Base-by-base conservation (phyloP, 2,329 filamentous ascomycete species). In the Sporothrix luriei region DNA sequence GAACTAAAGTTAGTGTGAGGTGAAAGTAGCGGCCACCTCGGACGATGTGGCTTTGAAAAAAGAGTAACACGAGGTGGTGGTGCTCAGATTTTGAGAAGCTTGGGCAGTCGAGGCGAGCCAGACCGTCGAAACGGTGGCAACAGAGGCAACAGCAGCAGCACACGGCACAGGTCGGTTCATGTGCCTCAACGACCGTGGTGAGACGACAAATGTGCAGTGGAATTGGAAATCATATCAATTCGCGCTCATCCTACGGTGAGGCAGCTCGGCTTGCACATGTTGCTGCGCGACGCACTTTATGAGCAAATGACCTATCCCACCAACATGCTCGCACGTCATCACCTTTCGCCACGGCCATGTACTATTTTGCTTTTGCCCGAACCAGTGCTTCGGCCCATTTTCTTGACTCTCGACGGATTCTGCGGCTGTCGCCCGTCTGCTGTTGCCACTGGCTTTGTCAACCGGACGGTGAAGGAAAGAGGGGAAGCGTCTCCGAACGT, bases 1-100 rank as follows among this genome's bases (percentile, higher is more conserved):
- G 24, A 49, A 43, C 52, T 68, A 68, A 68, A 57, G 65, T 57
- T 57, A 68, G 65, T 48, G 40, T 54, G 54, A 59, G 26, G 26
- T 33, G 66, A 21, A 59, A 21, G 24, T 21, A 33, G 62, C 29
- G 24, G 48, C 40, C 26, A 38, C 40, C 29, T 51, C 46, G 62
- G 43, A 40, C 29, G n/a, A 48, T 49, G 48, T 33, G 33, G 33
- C 33, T 33, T 64, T 24, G 59, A 54, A 26, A 54, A 26, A 33
- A 33, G 33, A 7, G n/a, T 64, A 40, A 21, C 33, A 54, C 9
- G 38, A 52, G 33, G 33, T 19, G 21, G 43, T 49, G 21, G 24
- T 49, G 21, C 29, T 29, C 29, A 57, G 54, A 55, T 26, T 26
- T 26, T 33, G 54, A 6, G 54, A 16, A 43, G 54, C 54, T 38